Conservation (phyloP, 164 flowering plant genomes). For the Houttuynia cordata region DNA sequence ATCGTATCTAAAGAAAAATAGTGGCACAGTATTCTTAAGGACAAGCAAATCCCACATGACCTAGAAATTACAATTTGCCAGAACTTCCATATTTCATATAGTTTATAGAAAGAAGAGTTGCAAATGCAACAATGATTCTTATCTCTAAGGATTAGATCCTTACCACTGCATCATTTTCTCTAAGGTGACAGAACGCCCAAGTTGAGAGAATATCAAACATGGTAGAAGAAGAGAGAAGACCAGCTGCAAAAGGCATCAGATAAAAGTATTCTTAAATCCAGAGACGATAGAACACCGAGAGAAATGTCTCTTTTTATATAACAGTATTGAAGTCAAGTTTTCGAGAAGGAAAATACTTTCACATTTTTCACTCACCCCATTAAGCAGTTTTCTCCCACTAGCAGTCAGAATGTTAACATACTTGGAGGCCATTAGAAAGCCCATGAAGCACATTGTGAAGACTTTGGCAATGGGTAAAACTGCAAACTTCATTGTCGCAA, state of each 20-base stretch:
- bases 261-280: neutral
- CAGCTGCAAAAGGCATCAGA: constrained; percentile 38
- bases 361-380: constrained; percentile 48
- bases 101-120: neutral
- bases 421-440: constrained; percentile 90
- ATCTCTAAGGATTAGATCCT: constrained; percentile 2
- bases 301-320: neutral
- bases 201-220: constrained; percentile 88
- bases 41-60: too few relatives aligned
- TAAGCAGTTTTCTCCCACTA: constrained; percentile 69
- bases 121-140: neutral
- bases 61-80: too few relatives aligned
- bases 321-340: neutral
- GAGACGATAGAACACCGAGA: neutral
- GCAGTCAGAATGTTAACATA: constrained; percentile 83
- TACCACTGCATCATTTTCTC: constrained; percentile 86
- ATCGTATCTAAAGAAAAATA: too few relatives aligned
- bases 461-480: constrained; percentile 94
- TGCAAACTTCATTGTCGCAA: constrained; percentile 59
- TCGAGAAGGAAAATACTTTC: neutral
- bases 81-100: too few relatives aligned
- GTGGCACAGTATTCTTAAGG: too few relatives aligned
- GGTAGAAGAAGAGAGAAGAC: constrained; percentile 93
- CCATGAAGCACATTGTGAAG: constrained; percentile 81
- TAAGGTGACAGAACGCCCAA: constrained; percentile 73